Evolutionary conservation across 306 rosid species (phyloP), one percentile per base, ranked within the genome.

Genomic region (Cicer chorassanicum): DNA sequence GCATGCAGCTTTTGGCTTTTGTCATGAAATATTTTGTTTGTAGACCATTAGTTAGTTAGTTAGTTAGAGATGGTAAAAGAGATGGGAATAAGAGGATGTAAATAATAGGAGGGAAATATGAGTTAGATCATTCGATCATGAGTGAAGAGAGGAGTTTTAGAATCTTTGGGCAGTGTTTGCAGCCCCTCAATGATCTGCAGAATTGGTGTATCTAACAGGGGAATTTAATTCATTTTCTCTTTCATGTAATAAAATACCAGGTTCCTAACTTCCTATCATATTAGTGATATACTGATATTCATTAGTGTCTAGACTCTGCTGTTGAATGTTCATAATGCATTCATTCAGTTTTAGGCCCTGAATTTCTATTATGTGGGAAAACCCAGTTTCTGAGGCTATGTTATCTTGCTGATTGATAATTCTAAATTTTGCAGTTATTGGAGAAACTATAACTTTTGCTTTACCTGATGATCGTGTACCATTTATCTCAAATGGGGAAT

Each of bases 401-500:
- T 75, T 49, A 44, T 69, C 70, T 18, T 71, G 53, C 54, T 77
- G 79, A 77, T 69, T 15, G 42, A 65, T 65, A 51, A 74, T 73
- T 81, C 57, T 68, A 44, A 24, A 68, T 67, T 67, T 73, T 83
- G 82, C 92, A 94, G 99, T 83, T 84, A 85, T 94, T 34, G 99
- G 95, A 81, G 99, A 94, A 89, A 94, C 99, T 14, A 9, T 87
- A 60, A 89, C 91, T 68, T 92, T 85, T 59, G 93, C 49, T 68
- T 12, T 82, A 55, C 96, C 99, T 44, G 80, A 84, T 45, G 80
- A 84, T 62, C 88, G 79, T 65, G 75, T 76, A 15, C 63, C 84
- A 65, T 86, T 92, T 77, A 86, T 94, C 82, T 72, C 96, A 73
- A 94, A 94, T 78, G 99, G 99, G 76, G 99, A 94, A 84, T 94